phyloP scores from a whole-genome alignment of 441 rosid species.

The Aleurites moluccanus region DNA sequence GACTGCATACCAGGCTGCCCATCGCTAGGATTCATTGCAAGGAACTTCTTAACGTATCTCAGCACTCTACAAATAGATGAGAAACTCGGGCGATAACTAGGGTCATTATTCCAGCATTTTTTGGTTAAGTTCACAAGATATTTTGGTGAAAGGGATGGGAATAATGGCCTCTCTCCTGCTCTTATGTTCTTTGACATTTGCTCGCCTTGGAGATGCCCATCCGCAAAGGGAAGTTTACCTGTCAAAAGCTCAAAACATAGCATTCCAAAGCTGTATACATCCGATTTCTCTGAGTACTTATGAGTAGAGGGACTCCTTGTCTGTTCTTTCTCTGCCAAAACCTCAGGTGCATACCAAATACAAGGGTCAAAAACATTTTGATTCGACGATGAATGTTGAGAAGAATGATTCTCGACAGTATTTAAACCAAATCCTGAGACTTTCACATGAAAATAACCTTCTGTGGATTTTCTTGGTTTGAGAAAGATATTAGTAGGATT shows the following conservation, averaged over 20 bases:
- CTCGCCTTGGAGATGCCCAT: slow-evolving; percentile 90
- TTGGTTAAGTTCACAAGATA: slow-evolving; percentile 73
- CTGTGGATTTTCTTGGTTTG: slow-evolving; percentile 57
- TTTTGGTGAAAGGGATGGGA: slow-evolving; percentile 73
- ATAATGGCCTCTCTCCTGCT: slow-evolving; percentile 88
- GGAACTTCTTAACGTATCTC: slow-evolving; percentile 80
- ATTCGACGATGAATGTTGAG: slow-evolving; percentile 29
- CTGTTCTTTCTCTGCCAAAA: slow-evolving; percentile 57
- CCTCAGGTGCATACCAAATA: slow-evolving; percentile 93
- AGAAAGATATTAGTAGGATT: slow-evolving; percentile 66
- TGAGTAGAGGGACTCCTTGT: slow-evolving; percentile 23
- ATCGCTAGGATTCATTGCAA: slow-evolving; percentile 57
- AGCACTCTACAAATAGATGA: slow-evolving; percentile 77
- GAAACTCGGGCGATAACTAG: slow-evolving; percentile 73
- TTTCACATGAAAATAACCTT: slow-evolving; percentile 78
- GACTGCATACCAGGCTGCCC: slow-evolving; percentile 53
- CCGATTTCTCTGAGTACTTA: slow-evolving; percentile 73
- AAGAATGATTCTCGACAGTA: slow-evolving; percentile 34
- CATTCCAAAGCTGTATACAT: slow-evolving; percentile 96
- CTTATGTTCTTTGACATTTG: slow-evolving; percentile 68
- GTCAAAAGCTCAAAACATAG: slow-evolving; percentile 81
- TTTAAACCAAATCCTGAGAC: slow-evolving; percentile 83
- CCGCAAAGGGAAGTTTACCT: slow-evolving; percentile 91
- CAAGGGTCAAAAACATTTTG: slow-evolving; percentile 43
- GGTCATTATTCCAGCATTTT: slow-evolving; percentile 80